Base-by-base conservation (phyloP, 495 filamentous ascomycete species). In the Aspergillus ellipticus region DNA sequence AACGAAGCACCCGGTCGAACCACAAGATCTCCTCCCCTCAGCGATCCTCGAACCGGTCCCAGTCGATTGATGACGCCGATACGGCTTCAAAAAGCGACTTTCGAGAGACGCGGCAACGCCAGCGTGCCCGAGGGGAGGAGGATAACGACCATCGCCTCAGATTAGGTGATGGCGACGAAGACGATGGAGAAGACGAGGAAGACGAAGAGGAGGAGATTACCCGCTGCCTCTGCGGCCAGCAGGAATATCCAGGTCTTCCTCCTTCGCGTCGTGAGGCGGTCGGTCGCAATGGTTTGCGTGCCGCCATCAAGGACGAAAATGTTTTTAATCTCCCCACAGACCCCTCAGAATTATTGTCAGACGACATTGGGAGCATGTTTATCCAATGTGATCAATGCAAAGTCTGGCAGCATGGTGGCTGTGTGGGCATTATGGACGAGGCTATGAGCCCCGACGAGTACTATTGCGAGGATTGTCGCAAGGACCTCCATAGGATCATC, bases 391-490 rank as follows among this genome's bases (percentile, higher is more conserved):
- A 99, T 71, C 77, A 83, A 47, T 99, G 94, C 74, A 95, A 96
- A 69, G 94, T 97, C 52, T 99, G 94, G 94, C 94, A 99, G 66
- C 94, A 99, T 64, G 95, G 94, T 66, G 92, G 90, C 54, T 99
- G 94, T 73, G 95, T 99, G 49, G 94, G 94, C 35, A 96, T 99
- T 60, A 92, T 91, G 80, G 90, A 96, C 58, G 90, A 93, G 68
- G 86, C 88, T 51, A 85, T 85, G 68, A 93, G 87, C 66, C 95
- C 92, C 29, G 93, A 97, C 43, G 90, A 97, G 74, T 99, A 99
- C 77, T 97, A 90, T 67, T 99, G 94, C 72, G 94, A 99, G 75
- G 80, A 88, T 71, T 99, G 94, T 70, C 85, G 88, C 59, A 88
- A 89, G 68, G 92, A 96, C 65, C 79, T 96, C 50, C 94, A 99